Percentiles rank a stretch among this genome's conserved stretches.
Conservation (phyloP, 345 rosid species). For the Euclidium syriacum region DNA sequence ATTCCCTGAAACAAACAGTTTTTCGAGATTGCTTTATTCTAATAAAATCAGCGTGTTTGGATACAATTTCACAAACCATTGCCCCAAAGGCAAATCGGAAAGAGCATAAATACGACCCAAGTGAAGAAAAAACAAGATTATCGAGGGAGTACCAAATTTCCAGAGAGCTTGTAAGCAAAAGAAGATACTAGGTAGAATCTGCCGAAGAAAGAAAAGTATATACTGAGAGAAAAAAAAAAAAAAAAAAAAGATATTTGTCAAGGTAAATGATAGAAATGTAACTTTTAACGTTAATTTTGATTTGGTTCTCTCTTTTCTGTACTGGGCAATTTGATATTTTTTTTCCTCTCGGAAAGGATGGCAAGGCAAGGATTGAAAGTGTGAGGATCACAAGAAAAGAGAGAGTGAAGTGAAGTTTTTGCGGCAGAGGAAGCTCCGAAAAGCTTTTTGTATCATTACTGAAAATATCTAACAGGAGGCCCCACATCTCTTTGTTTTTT, state of each 20-base stretch:
- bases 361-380: constrained; percentile 27
- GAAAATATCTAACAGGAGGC: constrained; percentile 11
- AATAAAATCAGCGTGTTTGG: neutral
- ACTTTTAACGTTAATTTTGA: neutral
- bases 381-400: constrained; percentile 24
- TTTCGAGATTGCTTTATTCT: neutral
- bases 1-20: neutral
- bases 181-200: constrained; percentile 15
- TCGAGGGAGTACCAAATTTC: neutral
- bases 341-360: too few relatives aligned
- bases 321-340: neutral
- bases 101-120: neutral
- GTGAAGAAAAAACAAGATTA: neutral
- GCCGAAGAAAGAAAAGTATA: constrained; percentile 11
- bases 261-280: constrained; percentile 12
- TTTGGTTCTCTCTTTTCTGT: constrained; percentile 1
- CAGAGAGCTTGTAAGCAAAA: neutral
- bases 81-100: neutral
- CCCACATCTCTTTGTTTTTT: constrained; percentile 14
- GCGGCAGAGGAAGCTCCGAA: neutral
- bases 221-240: neutral
- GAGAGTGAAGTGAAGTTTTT: constrained; percentile 9
- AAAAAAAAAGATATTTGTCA: constrained; percentile 3
- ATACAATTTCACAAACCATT: neutral
- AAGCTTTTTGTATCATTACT: neutral